Evolutionary conservation across 306 rosid genomes (phyloP).

Genomic region (Psophocarpus tetragonolobus): DNA sequence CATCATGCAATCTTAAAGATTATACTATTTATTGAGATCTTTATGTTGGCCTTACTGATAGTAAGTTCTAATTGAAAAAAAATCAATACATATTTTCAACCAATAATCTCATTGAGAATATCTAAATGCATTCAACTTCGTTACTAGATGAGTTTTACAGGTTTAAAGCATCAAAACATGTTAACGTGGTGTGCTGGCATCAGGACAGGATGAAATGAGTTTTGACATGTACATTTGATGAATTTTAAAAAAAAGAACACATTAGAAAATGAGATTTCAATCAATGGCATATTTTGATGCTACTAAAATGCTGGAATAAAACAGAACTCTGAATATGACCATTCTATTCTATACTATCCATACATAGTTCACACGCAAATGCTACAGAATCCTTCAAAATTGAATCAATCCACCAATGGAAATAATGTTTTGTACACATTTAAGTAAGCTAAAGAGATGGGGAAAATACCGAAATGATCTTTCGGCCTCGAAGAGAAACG

Average conservation of each 20-base stretch:
- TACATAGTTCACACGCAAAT: background rate
- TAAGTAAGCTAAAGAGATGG: slow-evolving; percentile 15
- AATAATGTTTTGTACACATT: background rate
- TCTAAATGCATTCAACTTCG: no score
- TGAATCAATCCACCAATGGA: background rate
- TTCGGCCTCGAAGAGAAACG: slow-evolving; percentile 16
- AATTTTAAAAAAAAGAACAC: background rate
- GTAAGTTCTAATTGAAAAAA: no score
- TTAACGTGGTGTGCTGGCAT: no score
- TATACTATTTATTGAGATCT: no score
- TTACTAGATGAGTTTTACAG: no score
- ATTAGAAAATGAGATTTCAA: background rate
- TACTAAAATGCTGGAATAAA: background rate
- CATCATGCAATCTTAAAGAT: no score
- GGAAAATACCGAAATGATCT: slow-evolving; percentile 7
- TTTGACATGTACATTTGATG: no score
- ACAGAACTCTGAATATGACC: background rate
- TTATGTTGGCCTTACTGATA: no score
- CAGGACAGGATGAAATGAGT: no score
- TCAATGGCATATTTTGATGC: background rate
- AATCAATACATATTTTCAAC: no score
- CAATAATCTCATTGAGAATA: no score
- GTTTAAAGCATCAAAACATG: no score
- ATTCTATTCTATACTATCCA: background rate
- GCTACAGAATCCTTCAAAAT: background rate